Conservation (phyloP, 495 filamentous ascomycete genomes). For the Trichoderma asperelloides region DNA sequence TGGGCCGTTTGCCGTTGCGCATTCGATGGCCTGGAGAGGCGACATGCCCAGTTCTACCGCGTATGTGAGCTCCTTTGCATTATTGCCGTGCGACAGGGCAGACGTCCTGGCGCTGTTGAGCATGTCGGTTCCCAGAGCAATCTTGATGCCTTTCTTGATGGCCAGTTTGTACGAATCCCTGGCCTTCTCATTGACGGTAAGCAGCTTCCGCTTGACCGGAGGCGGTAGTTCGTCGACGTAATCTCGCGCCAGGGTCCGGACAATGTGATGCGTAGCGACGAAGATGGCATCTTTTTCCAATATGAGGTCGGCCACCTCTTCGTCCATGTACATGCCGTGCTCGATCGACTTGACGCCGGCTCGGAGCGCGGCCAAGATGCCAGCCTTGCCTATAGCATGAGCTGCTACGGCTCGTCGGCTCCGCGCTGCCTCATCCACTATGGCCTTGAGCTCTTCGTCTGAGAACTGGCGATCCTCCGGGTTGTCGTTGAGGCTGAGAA, state of each 20-base stretch:
- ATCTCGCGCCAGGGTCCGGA: conserved; percentile 12
- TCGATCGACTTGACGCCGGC: conserved; percentile 31
- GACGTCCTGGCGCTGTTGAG: conserved; percentile 8
- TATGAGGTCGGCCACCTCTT: conserved; percentile 29
- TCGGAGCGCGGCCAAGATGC: conserved; percentile 28
- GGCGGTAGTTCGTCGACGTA: conserved; percentile 9
- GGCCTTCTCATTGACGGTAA: conserved; percentile 15
- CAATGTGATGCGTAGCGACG: conserved; percentile 15
- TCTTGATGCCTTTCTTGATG: conserved; percentile 22
- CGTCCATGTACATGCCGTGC: conserved; percentile 25
- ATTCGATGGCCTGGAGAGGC: conserved; percentile 34
- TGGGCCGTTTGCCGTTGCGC: conserved; percentile 31
- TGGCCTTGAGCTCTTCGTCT: conserved; percentile 27
- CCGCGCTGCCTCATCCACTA: conserved; percentile 30
- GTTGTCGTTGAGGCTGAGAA: conserved; percentile 22
- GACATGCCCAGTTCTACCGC: conserved; percentile 35
- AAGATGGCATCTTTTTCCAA: conserved; percentile 25
- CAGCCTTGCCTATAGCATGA: conserved; percentile 29
- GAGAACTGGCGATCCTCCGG: conserved; percentile 27
- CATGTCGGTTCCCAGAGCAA: conserved; percentile 24
- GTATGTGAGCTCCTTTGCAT: conserved; percentile 30
- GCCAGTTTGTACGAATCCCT: conserved; percentile 20
- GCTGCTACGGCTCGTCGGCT: conserved; percentile 24
- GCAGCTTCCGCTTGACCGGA: conserved; percentile 20
- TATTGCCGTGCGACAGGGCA: conserved; percentile 25